Conservation (phyloP, 2,329 filamentous ascomycete genomes). For the Pezicula neosporulosa region DNA sequence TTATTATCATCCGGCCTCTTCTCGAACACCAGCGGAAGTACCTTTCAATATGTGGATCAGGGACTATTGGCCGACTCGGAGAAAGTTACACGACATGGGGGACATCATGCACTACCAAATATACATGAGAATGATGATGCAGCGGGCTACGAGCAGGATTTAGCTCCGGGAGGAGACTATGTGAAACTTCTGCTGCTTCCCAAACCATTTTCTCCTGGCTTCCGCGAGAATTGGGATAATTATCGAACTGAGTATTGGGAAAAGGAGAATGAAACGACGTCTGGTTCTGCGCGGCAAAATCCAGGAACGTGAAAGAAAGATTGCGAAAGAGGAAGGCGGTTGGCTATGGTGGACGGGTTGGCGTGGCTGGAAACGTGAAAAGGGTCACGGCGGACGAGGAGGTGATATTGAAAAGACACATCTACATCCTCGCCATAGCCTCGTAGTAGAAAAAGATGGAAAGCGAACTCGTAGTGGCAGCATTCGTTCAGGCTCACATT, state of each 20-base stretch:
- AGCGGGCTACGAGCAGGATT: conserved; percentile 76
- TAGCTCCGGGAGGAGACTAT: conserved; percentile 85
- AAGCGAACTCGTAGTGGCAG: conserved; percentile 25
- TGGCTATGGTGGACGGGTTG: conserved; percentile 88
- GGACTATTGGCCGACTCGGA: conserved; percentile 56
- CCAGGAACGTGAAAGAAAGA: conserved; percentile 61
- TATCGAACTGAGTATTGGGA: conserved; percentile 97
- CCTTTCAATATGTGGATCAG: conserved; percentile 75
- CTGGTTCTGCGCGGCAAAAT: conserved; percentile 68
- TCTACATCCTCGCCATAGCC: conserved; percentile 17
- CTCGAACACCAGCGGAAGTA: conserved; percentile 63
- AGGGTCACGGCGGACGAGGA: conserved; percentile 8
- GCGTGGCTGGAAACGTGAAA: conserved; percentile 43
- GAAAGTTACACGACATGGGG: conserved; percentile 48
- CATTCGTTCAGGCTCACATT: conserved; percentile 26
- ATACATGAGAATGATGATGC: conserved; percentile 57
- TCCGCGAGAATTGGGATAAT: conserved; percentile 94
- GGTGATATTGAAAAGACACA: conserved; percentile 27
- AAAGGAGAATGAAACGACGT: conserved; percentile 88
- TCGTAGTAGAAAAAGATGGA: conserved; percentile 21
- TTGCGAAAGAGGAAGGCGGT: conserved; percentile 64
- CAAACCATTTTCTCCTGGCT: conserved; percentile 92
- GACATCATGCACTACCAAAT: conserved; percentile 35
- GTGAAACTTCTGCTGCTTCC: conserved; percentile 87
- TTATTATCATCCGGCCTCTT: conserved; percentile 74